A percentile compares a stretch with the other conserved stretches of the same genome.
Evolutionary conservation across 192 early-diverging fungal species (phyloP).

Genomic region (Coemansia erecta): DNA sequence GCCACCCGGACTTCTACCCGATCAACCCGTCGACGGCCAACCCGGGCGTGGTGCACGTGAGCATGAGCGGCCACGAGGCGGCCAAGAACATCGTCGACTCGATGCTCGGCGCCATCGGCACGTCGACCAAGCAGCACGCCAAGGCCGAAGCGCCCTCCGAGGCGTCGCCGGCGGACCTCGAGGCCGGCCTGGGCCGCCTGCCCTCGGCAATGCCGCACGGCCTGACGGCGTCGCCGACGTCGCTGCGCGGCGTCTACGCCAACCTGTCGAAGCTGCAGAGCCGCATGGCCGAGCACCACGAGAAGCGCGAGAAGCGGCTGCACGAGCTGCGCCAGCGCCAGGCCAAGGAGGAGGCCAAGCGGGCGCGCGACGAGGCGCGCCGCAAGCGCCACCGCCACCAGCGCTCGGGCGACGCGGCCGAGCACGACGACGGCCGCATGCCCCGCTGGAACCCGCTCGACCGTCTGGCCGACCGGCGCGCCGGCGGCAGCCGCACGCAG

Average conservation of each 20-base stretch:
- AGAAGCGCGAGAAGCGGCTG: conserved; percentile 42
- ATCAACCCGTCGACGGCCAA: conserved; percentile 44
- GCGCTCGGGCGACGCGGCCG: conserved; percentile 3
- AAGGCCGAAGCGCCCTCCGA: not conserved
- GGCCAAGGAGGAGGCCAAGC: conserved; percentile 12
- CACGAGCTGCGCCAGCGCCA: conserved; percentile 20
- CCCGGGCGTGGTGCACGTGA: conserved; percentile 49
- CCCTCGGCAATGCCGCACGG: conserved; percentile 1
- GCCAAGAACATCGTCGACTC: conserved; percentile 50
- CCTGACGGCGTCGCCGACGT: conserved; percentile 22
- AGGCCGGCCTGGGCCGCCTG: conserved; percentile 22
- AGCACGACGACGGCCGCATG: not conserved
- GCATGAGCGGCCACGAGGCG: conserved; percentile 46
- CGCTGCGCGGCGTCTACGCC: conserved; percentile 44
- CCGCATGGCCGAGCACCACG: conserved; percentile 48
- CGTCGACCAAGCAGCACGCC: conserved; percentile 28
- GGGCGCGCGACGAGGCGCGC: conserved; percentile 14
- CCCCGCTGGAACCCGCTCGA: conserved; percentile 1
- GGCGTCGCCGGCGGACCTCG: conserved; percentile 34
- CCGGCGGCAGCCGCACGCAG: not conserved
- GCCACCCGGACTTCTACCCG: conserved; percentile 36
- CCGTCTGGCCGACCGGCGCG: not conserved
- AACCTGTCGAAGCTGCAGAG: conserved; percentile 48
- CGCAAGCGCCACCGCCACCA: conserved; percentile 3
- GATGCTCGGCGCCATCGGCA: conserved; percentile 35